Base-by-base conservation (phyloP, 2,329 filamentous ascomycete species). In the Anisogramma anomala region DNA sequence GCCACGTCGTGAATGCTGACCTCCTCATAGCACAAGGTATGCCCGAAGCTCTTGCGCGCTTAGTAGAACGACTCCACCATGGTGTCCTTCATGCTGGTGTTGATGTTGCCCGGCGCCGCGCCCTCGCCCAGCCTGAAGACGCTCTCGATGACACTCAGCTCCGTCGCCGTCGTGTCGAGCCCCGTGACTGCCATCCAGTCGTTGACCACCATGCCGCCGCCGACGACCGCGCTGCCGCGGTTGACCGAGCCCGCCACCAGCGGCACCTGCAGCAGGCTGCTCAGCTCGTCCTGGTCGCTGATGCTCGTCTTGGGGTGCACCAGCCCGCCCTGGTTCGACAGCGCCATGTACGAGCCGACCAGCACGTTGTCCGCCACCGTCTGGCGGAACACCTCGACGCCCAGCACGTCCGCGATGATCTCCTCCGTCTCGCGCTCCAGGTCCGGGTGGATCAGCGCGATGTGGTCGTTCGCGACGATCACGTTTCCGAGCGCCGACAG, bases 31-130 rank as follows among this genome's bases (percentile, higher is more conserved):
- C 13, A 3, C 14, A 6, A 14, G n/a, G 14, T 8, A 14, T 15
- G 13, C 27, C 27, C 30, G 3, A 32, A 32, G 28, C 38, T 22
- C 28, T 19, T n/a, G n/a, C n/a, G 13, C 6, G 30, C 55, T 72
- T 73, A 98, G 70, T 98, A 98, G 69, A 96, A 98, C 55, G 85
- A 94, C 71, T 98, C 91, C 48, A 98, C 91, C 77, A 98, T 94
- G 51, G 87, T 91, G 62, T 96, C 89, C 76, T 95, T 96, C 70
- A 95, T 80, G 53, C 68, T 79, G 39, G 79, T 83, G 61, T 84
- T 84, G 67, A 89, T 86, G 54, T 76, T 79, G 56, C 77, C 77
- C 37, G 86, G 81, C 6, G 77, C 85, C 51, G 79, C 73, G 40
- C 85, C 87, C 69, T 96, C 89, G 49, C 88, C 88, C 34, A 98